These are phyloP conservation scores for Ilyonectria mors-panacis DNA, from an alignment of 2,329 filamentous ascomycete species.

Conservation along the genomic window DNA sequence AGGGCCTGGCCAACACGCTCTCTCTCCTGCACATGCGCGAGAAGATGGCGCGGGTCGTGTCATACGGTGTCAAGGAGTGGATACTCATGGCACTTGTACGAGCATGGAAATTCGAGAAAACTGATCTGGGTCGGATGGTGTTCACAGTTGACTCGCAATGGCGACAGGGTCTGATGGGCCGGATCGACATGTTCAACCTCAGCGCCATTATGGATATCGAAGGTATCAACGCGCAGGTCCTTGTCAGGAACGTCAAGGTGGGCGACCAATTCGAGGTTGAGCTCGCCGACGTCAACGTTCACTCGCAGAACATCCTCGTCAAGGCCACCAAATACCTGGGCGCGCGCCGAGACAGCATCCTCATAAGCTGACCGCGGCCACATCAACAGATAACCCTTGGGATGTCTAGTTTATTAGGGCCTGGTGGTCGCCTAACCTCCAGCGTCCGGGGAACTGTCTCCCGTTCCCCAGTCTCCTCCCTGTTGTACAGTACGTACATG, in stretches of 20 bases:
- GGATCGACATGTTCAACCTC: constrained; percentile 67
- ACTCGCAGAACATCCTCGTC: constrained; percentile 62
- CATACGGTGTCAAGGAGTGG: constrained; percentile 66
- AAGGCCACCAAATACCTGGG: constrained; percentile 56
- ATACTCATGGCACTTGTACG: constrained; percentile 72
- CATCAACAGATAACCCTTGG: background rate
- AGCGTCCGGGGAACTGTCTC: background rate
- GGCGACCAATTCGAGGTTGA: constrained; percentile 72
- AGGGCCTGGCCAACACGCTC: constrained; percentile 61
- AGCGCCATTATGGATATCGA: constrained; percentile 58
- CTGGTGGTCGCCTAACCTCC: background rate
- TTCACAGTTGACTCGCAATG: constrained; percentile 62
- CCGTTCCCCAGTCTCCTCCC: background rate
- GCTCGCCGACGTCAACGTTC: constrained; percentile 68
- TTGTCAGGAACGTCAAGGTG: constrained; percentile 60
- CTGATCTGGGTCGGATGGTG: constrained; percentile 63
- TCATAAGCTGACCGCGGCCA: background rate
- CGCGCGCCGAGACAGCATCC: constrained; percentile 2
- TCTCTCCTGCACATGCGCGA: constrained; percentile 68
- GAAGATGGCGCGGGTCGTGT: constrained; percentile 62
- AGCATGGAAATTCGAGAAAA: constrained; percentile 69
- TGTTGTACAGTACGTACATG: background rate
- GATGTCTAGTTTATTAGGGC: background rate
- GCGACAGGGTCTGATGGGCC: constrained; percentile 55
- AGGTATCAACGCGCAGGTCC: constrained; percentile 55